These are phyloP conservation scores for Royoungia palumana DNA, from an alignment of 768 basidiomycete species.

Conservation along the genomic window DNA sequence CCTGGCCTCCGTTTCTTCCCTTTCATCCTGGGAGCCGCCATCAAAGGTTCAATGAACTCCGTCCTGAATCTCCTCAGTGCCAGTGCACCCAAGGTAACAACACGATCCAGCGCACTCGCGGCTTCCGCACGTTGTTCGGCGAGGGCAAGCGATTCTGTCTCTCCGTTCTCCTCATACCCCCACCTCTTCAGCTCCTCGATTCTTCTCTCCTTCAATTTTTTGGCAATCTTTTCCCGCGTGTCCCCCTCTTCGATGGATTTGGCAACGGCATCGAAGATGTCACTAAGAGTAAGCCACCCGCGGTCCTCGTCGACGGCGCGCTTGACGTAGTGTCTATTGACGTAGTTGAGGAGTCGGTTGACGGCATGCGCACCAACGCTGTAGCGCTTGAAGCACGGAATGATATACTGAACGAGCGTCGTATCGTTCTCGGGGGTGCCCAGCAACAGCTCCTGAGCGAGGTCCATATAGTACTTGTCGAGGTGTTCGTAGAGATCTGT, in stretches of 20 bases:
- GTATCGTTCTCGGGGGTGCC: constrained; percentile 65
- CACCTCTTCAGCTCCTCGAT: constrained; percentile 66
- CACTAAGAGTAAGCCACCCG: constrained; percentile 70
- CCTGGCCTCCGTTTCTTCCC: constrained; percentile 45
- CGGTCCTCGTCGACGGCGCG: constrained; percentile 75
- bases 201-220: constrained; percentile 55
- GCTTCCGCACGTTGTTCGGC: constrained; percentile 75
- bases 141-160: constrained; percentile 44
- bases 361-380: constrained; percentile 63
- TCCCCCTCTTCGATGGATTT: constrained; percentile 49
- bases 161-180: constrained; percentile 57
- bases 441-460: constrained; percentile 57
- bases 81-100: constrained; percentile 60
- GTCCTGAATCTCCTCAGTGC: constrained; percentile 70
- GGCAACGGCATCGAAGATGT: constrained; percentile 60
- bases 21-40: constrained; percentile 64
- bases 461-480: constrained; percentile 66
- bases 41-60: constrained; percentile 67
- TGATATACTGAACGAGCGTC: constrained; percentile 63
- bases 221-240: constrained; percentile 58
- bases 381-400: constrained; percentile 70
- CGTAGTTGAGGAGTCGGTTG: constrained; percentile 71
- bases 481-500: constrained; percentile 71
- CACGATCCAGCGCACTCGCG: constrained; percentile 62
- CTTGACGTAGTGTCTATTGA: constrained; percentile 69